phyloP scores from a whole-genome alignment of 75 land plant genomes.

The Gnetum montanum region DNA sequence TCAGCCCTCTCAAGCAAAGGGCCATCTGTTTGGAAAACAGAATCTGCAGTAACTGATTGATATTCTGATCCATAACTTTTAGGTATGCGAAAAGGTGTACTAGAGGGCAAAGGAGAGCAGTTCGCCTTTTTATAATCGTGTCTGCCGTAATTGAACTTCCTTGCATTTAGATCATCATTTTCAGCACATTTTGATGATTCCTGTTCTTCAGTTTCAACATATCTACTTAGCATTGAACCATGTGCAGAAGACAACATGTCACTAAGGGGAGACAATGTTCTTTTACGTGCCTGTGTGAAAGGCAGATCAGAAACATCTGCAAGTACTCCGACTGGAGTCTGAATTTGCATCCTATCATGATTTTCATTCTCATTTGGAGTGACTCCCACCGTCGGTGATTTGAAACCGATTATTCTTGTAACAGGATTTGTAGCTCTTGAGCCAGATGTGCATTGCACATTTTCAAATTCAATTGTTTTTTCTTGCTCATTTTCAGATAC shows the following conservation, averaged over 20 bases:
- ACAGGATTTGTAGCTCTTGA: slow-evolving; percentile 28
- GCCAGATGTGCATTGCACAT: slow-evolving; percentile 10
- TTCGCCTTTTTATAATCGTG: slow-evolving; percentile 43
- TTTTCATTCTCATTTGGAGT: slow-evolving; percentile 2
- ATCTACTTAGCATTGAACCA: slow-evolving; percentile 7
- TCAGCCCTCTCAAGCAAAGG: slow-evolving; percentile 43
- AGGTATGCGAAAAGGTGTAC: slow-evolving; percentile 19
- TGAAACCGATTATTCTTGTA: slow-evolving; percentile 75
- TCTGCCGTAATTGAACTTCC: background rate
- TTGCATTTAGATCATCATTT: background rate
- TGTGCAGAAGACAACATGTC: slow-evolving; percentile 39
- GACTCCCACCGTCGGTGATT: slow-evolving; percentile 10
- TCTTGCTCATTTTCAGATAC: slow-evolving; percentile 16
- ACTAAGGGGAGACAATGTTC: slow-evolving; percentile 30
- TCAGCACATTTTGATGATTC: background rate
- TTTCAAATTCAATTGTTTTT: slow-evolving; percentile 21
- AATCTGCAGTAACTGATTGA: slow-evolving; percentile 6
- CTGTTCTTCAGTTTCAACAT: slow-evolving; percentile 7
- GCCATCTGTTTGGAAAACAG: slow-evolving; percentile 53
- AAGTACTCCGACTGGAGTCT: background rate
- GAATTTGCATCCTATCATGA: background rate
- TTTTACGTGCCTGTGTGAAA: slow-evolving; percentile 27
- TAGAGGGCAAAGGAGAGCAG: slow-evolving; percentile 4
- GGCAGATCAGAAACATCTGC: slow-evolving; percentile 7
- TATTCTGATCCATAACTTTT: slow-evolving; percentile 11